Conservation (phyloP, 2,329 filamentous ascomycete genomes). For the Arthroderma uncinatum region DNA sequence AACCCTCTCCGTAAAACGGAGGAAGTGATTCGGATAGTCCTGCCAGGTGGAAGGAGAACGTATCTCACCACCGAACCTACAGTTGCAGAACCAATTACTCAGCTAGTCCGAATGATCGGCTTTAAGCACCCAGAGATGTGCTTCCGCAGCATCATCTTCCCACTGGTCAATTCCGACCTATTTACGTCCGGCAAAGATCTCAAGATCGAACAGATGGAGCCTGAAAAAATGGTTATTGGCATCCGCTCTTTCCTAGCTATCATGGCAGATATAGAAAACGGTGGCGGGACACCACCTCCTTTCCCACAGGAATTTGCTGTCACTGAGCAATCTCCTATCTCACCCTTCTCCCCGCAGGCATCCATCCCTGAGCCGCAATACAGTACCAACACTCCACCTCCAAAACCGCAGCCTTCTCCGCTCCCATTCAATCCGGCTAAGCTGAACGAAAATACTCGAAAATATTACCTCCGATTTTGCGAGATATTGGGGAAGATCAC, state of each 20-base stretch:
- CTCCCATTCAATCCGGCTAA: slow-evolving; percentile 48
- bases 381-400: slow-evolving; percentile 32
- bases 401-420: slow-evolving; percentile 23
- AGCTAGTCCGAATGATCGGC: slow-evolving; percentile 87
- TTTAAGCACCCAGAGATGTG: slow-evolving; percentile 90
- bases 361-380: slow-evolving; percentile 1
- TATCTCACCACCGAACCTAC: slow-evolving; percentile 71
- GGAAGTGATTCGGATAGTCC: slow-evolving; percentile 72
- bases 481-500: slow-evolving; percentile 93
- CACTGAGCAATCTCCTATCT: slow-evolving; percentile 14
- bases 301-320: slow-evolving; percentile 58
- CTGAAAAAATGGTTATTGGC: slow-evolving; percentile 93
- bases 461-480: slow-evolving; percentile 84
- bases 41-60: slow-evolving; percentile 68
- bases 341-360: slow-evolving; percentile 7
- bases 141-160: slow-evolving; percentile 87
- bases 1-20: slow-evolving; percentile 69
- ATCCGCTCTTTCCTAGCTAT: slow-evolving; percentile 89
- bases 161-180: slow-evolving; percentile 83
- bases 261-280: slow-evolving; percentile 83
- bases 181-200: slow-evolving; percentile 66
- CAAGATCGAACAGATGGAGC: slow-evolving; percentile 84
- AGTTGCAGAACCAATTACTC: slow-evolving; percentile 82
- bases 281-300: slow-evolving; percentile 63
- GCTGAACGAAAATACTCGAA: slow-evolving; percentile 64